phyloP scores from a whole-genome alignment of 176 grass and related monocot genomes.

The Typha latifolia region DNA sequence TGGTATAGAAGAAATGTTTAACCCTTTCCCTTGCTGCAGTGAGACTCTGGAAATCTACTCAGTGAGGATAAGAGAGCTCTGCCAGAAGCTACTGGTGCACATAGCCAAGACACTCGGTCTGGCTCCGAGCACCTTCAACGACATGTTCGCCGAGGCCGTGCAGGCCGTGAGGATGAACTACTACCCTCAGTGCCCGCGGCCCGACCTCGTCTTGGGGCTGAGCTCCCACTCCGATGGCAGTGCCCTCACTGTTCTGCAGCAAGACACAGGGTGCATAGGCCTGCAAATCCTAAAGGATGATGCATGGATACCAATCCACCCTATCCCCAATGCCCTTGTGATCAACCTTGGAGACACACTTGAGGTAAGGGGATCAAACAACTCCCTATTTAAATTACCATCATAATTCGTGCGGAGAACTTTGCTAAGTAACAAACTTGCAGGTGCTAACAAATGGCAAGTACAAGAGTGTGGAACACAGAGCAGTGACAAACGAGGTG shows the following conservation, averaged over 20 bases:
- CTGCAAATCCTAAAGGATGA: slow-evolving; percentile 57
- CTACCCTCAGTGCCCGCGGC: slow-evolving; percentile 65
- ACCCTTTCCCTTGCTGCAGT: slow-evolving; percentile 3
- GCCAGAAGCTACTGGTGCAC: slow-evolving; percentile 32
- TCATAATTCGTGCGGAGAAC: not conserved
- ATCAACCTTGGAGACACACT: slow-evolving; percentile 68
- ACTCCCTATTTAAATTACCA: not conserved
- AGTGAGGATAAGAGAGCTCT: slow-evolving; percentile 37
- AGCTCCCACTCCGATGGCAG: slow-evolving; percentile 86
- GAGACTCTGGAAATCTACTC: slow-evolving; percentile 57
- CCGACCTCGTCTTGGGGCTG: slow-evolving; percentile 64
- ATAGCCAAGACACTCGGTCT: slow-evolving; percentile 47
- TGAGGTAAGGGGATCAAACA: slow-evolving; percentile 13
- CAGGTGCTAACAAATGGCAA: slow-evolving; percentile 72
- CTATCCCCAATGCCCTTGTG: slow-evolving; percentile 44
- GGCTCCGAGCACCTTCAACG: slow-evolving; percentile 25
- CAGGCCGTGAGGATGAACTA: slow-evolving; percentile 84
- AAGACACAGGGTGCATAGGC: slow-evolving; percentile 38
- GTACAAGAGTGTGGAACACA: slow-evolving; percentile 93
- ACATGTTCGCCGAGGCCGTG: slow-evolving; percentile 77
- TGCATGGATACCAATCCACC: slow-evolving; percentile 49
- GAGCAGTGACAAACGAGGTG: slow-evolving; percentile 44
- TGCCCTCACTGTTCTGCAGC: slow-evolving; percentile 91
- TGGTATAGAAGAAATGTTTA: not conserved
- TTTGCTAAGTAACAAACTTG: not conserved